Evolutionary conservation across 352 stramenopile species (phyloP).

Genomic region (Globisporangium recalcitrans): DNA sequence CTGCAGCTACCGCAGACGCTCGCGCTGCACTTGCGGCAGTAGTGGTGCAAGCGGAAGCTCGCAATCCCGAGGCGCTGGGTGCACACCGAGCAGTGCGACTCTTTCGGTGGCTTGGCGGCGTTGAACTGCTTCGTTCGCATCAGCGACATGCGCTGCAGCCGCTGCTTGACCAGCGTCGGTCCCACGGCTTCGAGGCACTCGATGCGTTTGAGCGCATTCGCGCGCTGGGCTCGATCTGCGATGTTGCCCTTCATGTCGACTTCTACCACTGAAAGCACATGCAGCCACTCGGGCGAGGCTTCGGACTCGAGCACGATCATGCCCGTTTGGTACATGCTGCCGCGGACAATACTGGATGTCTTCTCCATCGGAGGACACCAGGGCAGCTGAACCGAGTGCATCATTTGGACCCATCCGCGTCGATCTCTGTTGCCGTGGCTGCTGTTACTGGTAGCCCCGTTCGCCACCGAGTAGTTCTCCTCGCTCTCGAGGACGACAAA

Average conservation of each 20-base stretch:
- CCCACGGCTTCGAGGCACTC: conserved; percentile 9
- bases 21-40: conserved; percentile 19
- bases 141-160: conserved; percentile 20
- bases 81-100: conserved; percentile 18
- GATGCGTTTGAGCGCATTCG: conserved; percentile 10
- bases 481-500: conserved; percentile 38
- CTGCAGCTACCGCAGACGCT: conserved; percentile 20
- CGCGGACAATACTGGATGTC: conserved; percentile 27
- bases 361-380: conserved; percentile 40
- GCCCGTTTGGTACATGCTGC: conserved; percentile 30
- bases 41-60: conserved; percentile 13
- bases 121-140: conserved; percentile 18
- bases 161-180: conserved; percentile 13
- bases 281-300: conserved; percentile 16
- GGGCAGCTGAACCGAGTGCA: conserved; percentile 59
- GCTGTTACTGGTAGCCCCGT: not conserved
- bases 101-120: conserved; percentile 7
- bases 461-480: conserved; percentile 20
- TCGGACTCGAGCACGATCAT: conserved; percentile 31
- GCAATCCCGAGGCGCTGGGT: conserved; percentile 17
- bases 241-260: conserved; percentile 26
- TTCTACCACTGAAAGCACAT: conserved; percentile 26
- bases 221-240: conserved; percentile 13
- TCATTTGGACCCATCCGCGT: conserved; percentile 43
- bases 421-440: conserved; percentile 8